These are phyloP conservation scores for Rhodosporidiobolus odoratus DNA, from an alignment of 768 basidiomycete species.

Conservation along the genomic window DNA sequence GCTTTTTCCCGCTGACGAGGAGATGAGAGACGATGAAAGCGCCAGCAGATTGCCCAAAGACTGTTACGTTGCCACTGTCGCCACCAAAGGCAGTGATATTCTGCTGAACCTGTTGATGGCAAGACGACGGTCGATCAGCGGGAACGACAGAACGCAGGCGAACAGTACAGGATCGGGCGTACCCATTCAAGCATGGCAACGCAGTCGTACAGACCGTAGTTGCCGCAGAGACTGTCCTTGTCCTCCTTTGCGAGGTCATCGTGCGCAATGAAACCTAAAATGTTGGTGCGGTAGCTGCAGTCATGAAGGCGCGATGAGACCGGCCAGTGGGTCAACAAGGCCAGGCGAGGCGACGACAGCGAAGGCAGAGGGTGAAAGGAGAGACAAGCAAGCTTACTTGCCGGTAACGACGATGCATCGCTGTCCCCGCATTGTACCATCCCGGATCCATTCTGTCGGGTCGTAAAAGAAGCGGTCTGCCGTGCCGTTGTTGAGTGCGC, in stretches of 20 bases:
- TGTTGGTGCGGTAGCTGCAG: constrained; percentile 14
- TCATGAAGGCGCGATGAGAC: not conserved
- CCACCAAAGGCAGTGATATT: constrained; percentile 46
- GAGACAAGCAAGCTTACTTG: constrained; percentile 35
- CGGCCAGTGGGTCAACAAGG: not conserved
- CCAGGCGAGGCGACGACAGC: not conserved
- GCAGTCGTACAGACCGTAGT: constrained; percentile 37
- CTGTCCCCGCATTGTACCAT: not conserved
- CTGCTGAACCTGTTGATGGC: constrained; percentile 37
- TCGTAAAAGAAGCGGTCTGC: constrained; percentile 29
- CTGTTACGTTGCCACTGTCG: constrained; percentile 50
- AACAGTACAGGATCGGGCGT: not conserved
- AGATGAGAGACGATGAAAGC: constrained; percentile 50
- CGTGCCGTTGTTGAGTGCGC: constrained; percentile 28
- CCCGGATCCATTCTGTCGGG: constrained; percentile 25
- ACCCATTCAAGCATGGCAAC: constrained; percentile 35
- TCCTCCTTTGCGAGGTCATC: constrained; percentile 10
- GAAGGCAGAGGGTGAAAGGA: not conserved
- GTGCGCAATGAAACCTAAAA: constrained; percentile 18
- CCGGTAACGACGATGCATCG: constrained; percentile 38
- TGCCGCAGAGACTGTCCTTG: constrained; percentile 12
- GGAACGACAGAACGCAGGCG: not conserved
- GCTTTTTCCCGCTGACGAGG: constrained; percentile 25
- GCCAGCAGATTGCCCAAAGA: constrained; percentile 59
- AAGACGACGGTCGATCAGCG: not conserved